phyloP scores from a whole-genome alignment of 2,329 filamentous ascomycete species.

The Pyrenochaeta sp. region DNA sequence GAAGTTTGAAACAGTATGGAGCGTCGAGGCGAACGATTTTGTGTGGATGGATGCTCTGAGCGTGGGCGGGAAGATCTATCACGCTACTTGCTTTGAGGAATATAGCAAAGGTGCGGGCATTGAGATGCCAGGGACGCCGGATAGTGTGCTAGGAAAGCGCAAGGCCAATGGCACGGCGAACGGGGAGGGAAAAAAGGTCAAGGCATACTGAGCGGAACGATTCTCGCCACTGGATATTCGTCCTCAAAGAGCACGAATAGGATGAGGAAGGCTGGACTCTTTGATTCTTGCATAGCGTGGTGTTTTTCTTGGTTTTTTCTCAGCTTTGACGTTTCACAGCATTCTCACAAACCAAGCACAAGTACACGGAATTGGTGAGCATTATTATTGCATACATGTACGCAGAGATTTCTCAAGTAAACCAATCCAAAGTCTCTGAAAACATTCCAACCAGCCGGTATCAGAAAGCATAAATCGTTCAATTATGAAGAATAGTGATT shows the following conservation, averaged over 20 bases:
- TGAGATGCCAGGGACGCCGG: slow-evolving; percentile 43
- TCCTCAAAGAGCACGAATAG: no score
- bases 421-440: no score
- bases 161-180: slow-evolving; percentile 37
- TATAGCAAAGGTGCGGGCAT: slow-evolving; percentile 43
- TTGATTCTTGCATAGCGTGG: slow-evolving; percentile 20
- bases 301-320: slow-evolving; percentile 5
- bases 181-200: slow-evolving; percentile 41
- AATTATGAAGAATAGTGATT: no score
- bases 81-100: slow-evolving; percentile 88
- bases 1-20: slow-evolving; percentile 89
- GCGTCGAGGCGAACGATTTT: slow-evolving; percentile 93
- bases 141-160: slow-evolving; percentile 47
- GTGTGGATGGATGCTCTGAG: slow-evolving; percentile 91
- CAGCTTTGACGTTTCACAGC: not conserved
- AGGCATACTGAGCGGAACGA: slow-evolving; percentile 19
- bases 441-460: no score
- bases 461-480: no score
- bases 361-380: no score
- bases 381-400: no score
- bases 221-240: not conserved
- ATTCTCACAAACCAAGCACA: no score
- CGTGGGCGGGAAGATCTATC: slow-evolving; percentile 81
- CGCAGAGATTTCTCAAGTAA: no score
- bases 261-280: not conserved